Base-by-base conservation (phyloP, 345 rosid genomes). In the Noccaea caerulescens region DNA sequence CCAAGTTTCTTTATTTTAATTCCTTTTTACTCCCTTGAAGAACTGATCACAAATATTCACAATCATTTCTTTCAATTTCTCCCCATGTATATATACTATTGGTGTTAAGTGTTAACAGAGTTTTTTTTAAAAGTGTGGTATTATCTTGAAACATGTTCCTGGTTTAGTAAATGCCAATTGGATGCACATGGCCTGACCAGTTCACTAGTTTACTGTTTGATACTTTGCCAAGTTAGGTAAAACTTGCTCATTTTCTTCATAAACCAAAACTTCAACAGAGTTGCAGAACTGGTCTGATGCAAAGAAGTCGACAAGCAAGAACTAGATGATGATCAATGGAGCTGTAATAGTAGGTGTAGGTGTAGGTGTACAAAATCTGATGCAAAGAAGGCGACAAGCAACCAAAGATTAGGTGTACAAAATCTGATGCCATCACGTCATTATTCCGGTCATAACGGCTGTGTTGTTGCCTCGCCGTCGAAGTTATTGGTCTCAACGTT, bases 91-190 rank as follows among this genome's bases (percentile, higher is more conserved):
- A 27, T 27, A 27, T 27, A 20, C 23, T 20, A 20, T 20, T 20
- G 23, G 23, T 20, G 23, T 20, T 20, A 20, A 20, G 30, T 27
- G 30, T 27, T 27, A 27, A 27, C 30, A 27, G 30, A 27, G 30
- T 27, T 27, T 27, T 20, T 18, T 20, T 30, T 4, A 12, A 53
- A 53, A 39, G 63, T 84, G 87, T 56, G 92, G 88, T 38, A 81
- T 84, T 71, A 83, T 87, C 70, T 76, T 88, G 83, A 88, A 84
- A 66, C 88, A 91, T 83, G 82, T 83, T 78, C 84, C 83, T 37
- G 97, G 92, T 45, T 90, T 59, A 20, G 23, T 20, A 20, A 20
- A 20, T 20, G 92, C 90, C 47, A 91, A 88, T 81, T 86, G 89
- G 90, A 86, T 86, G 85, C 94, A 85, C 79, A 84, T 90, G 23